A percentile compares a stretch with the other conserved stretches of the same genome.
Evolutionary conservation across 2,329 filamentous ascomycete genomes (phyloP).

Genomic region (Aureobasidium lini): DNA sequence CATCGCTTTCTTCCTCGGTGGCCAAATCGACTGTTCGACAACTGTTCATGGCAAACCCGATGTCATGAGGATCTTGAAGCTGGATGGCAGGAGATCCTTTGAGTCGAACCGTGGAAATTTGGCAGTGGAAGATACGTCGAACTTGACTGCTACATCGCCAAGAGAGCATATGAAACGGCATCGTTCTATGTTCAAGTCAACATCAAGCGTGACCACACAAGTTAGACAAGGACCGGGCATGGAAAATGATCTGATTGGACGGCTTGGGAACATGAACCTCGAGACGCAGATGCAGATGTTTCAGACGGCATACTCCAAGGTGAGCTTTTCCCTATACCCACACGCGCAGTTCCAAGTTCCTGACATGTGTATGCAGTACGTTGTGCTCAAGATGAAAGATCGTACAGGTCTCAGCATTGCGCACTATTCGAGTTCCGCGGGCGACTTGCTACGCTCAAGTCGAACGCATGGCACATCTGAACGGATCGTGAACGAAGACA

Average conservation of each 20-base stretch:
- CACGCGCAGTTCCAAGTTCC: background rate
- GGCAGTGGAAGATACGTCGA: background rate
- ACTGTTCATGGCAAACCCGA: slow-evolving; percentile 45
- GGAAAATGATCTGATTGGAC: slow-evolving; percentile 33
- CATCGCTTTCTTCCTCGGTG: slow-evolving; percentile 48
- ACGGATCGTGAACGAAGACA: slow-evolving; percentile 35
- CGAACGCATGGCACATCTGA: slow-evolving; percentile 29
- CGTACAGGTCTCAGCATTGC: slow-evolving; percentile 30
- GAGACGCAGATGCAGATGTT: slow-evolving; percentile 34
- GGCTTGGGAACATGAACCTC: slow-evolving; percentile 30
- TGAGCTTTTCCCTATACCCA: slow-evolving; percentile 14
- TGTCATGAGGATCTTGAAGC: slow-evolving; percentile 40
- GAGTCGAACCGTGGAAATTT: background rate
- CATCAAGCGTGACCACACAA: background rate
- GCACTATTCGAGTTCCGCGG: slow-evolving; percentile 42
- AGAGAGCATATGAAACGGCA: background rate
- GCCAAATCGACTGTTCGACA: slow-evolving; percentile 51
- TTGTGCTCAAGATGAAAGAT: slow-evolving; percentile 29
- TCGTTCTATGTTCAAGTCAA: slow-evolving; percentile 6
- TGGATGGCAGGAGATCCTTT: background rate
- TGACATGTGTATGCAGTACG: slow-evolving; percentile 24
- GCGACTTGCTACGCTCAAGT: slow-evolving; percentile 41
- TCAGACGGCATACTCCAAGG: slow-evolving; percentile 40
- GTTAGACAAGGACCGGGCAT: slow-evolving; percentile 27
- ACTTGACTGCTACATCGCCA: background rate